These are phyloP conservation scores for Conticribra weissflogii DNA, from an alignment of 108 stramenopile genomes.

Conservation along the genomic window DNA sequence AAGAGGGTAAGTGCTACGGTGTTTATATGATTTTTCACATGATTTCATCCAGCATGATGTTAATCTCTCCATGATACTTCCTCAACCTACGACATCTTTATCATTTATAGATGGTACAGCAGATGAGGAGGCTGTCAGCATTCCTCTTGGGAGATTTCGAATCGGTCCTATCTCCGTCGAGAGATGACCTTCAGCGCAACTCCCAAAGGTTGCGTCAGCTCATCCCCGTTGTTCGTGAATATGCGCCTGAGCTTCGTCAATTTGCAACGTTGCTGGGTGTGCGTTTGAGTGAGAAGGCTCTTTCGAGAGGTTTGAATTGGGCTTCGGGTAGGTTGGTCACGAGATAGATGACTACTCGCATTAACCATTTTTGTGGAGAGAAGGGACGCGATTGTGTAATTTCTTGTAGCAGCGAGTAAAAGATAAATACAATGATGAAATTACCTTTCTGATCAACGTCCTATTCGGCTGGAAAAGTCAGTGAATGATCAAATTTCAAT, in stretches of 20 bases:
- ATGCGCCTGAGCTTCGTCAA: constrained; percentile 71
- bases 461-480: too few species aligned
- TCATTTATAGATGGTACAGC: constrained; percentile 57
- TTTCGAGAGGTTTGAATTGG: constrained; percentile 77
- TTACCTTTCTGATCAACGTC: too few species aligned
- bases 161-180: constrained; percentile 45
- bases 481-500: too few species aligned
- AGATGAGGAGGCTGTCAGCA: constrained; percentile 76
- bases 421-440: too few species aligned
- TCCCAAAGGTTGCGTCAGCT: constrained; percentile 60
- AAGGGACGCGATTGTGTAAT: too few species aligned
- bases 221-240: constrained; percentile 78
- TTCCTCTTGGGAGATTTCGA: constrained; percentile 83
- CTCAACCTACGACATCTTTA: neutral
- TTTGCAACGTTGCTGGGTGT: constrained; percentile 71
- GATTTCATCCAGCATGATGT: neutral
- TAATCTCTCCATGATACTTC: neutral
- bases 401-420: too few species aligned
- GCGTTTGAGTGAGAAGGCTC: constrained; percentile 69
- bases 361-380: neutral
- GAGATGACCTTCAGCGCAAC: constrained; percentile 27
- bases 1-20: constrained; percentile 38
- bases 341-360: neutral
- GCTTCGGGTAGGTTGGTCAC: constrained; percentile 47
- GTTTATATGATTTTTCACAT: neutral